Percentiles rank a stretch among this genome's conserved stretches.
Conservation (phyloP, 345 rosid genomes). For the Hibiscus mutabilis region DNA sequence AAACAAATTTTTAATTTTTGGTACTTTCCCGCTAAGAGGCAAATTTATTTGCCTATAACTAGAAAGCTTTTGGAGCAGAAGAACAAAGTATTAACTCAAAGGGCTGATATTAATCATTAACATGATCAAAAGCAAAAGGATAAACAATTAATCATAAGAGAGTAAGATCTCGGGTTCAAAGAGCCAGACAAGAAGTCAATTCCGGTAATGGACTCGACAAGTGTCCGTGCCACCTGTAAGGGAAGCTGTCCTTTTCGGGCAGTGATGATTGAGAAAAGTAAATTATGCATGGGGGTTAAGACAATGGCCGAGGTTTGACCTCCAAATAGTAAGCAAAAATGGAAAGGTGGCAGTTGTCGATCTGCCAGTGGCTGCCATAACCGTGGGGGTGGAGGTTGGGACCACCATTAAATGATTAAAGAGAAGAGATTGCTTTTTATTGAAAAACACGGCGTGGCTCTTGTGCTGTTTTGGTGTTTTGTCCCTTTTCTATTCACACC, state of each 20-base stretch:
- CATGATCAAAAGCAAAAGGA: not conserved
- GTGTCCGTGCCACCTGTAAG: conserved; percentile 34
- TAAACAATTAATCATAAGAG: not conserved
- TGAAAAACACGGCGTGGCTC: conserved; percentile 31
- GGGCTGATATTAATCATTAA: not conserved
- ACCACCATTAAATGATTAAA: not conserved
- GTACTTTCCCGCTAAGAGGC: not conserved
- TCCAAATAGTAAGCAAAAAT: not conserved
- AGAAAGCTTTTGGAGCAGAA: not conserved
- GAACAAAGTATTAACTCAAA: not conserved
- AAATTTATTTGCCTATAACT: not conserved
- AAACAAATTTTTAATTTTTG: not conserved
- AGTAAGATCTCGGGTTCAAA: conserved; percentile 13
- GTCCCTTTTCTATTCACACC: not conserved
- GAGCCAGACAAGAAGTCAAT: conserved; percentile 26
- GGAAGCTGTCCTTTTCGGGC: conserved; percentile 20
- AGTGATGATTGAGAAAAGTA: conserved; percentile 15
- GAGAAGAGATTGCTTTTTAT: conserved; percentile 14
- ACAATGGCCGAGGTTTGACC: conserved; percentile 25
- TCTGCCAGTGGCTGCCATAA: not conserved
- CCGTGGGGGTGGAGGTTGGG: conserved; percentile 8
- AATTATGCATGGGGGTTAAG: conserved; percentile 28
- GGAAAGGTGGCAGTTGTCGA: conserved; percentile 21
- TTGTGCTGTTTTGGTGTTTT: conserved; percentile 24
- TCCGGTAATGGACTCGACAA: conserved; percentile 21